Conservation (phyloP, 805 yeast species). For the Huiozyma sinensis region DNA sequence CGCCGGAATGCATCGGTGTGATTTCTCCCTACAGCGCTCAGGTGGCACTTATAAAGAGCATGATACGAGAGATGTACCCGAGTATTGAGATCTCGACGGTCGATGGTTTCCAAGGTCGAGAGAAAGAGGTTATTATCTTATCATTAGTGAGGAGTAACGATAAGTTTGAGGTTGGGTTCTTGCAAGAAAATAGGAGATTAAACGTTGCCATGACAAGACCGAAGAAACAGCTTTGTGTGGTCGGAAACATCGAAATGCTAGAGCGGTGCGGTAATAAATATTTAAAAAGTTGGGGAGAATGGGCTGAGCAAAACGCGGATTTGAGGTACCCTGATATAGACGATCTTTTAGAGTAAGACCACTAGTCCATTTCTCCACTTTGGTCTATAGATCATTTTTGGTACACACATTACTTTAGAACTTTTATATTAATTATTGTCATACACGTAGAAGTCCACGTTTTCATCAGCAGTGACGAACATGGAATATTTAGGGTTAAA, state of each 20-base stretch:
- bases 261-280: slow-evolving; percentile 33
- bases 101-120: slow-evolving; percentile 96
- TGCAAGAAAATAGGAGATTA: slow-evolving; percentile 65
- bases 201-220: slow-evolving; percentile 94
- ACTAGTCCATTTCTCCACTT: too few species aligned
- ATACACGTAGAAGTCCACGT: slow-evolving; percentile 27
- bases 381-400: too few species aligned
- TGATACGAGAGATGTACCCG: slow-evolving; percentile 32
- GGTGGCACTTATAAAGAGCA: slow-evolving; percentile 47
- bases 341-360: slow-evolving; percentile 20
- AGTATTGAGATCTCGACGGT: slow-evolving; percentile 73
- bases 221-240: slow-evolving; percentile 67
- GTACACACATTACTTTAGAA: too few species aligned
- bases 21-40: slow-evolving; percentile 91
- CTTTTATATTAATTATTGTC: slow-evolving; percentile 8
- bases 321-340: slow-evolving; percentile 53
- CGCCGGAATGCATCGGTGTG: slow-evolving; percentile 56
- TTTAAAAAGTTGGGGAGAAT: slow-evolving; percentile 54
- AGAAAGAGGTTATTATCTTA: slow-evolving; percentile 75
- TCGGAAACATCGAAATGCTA: slow-evolving; percentile 78
- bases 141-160: slow-evolving; percentile 77
- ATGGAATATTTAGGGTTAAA: slow-evolving; percentile 34
- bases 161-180: slow-evolving; percentile 62
- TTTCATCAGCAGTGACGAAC: slow-evolving; percentile 31
- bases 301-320: slow-evolving; percentile 60